Evolutionary conservation across 495 filamentous ascomycete genomes (phyloP), one percentile per base, ranked within the genome.

Genomic region (Parachaetomium inaequale): DNA sequence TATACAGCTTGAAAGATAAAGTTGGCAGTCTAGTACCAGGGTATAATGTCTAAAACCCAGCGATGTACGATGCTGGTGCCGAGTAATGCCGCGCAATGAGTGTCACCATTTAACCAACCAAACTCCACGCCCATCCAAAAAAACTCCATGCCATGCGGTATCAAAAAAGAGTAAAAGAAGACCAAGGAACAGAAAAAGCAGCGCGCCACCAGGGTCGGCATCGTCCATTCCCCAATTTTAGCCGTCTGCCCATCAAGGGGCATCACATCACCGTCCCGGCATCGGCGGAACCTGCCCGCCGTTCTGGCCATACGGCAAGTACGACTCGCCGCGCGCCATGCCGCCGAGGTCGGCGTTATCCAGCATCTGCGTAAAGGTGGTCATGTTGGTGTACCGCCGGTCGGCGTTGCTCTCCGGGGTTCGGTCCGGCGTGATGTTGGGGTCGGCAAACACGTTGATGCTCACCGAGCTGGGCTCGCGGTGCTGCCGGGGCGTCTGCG

Each of bases 391-490:
- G 29, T 68, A 62, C 17, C 74, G 58, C 17, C 54, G 46, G 26
- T 42, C 25, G 21, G 19, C 40, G 40, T 47, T 54, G 23, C 31
- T 54, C 25, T 63, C 43, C 19, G 46, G 58, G 23, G 58, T 60
- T 45, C 53, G 17, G 38, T 71, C 66, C 3, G 68, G 68, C 54
- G 56, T 73, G 29, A 80, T 77, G 17, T 70, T 76, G 11, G 83
- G 83, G 57, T 89, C 87, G 6, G 86, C 84, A 72, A 88, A 91
- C 15, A 92, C 80, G 63, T 85, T 84, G 67, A 91, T 90, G 72
- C 83, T 87, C 70, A 88, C 84, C 34, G 71, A 72, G 65, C 86
- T 88, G 1, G 79, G 77, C 67, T 85, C 79, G 2, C 83, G 76
- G 45, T 78, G 62, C 49, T 72, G 65, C 11, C 57, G 58, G 8